Conservation (phyloP, 1,284 basidiomycete genomes). For the Ustilago shanxiensis region DNA sequence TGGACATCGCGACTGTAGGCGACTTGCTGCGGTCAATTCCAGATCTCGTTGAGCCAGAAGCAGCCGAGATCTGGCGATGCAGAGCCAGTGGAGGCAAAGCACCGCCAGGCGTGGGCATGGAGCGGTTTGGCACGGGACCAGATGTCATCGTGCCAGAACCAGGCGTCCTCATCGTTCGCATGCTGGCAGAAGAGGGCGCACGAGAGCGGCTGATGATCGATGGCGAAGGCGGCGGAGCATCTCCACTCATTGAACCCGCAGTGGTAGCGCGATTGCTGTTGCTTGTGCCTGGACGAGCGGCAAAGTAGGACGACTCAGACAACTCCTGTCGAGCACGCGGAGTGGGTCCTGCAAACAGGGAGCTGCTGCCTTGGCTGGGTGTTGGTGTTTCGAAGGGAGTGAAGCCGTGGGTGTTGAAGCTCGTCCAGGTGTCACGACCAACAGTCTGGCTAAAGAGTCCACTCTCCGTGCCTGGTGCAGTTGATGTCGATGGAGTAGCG, state of each 20-base stretch:
- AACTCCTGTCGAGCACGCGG: constrained; percentile 49
- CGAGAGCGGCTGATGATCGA: constrained; percentile 64
- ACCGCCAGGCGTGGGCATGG: constrained; percentile 39
- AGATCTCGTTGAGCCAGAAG: constrained; percentile 9
- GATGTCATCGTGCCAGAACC: constrained; percentile 21
- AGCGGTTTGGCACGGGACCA: constrained; percentile 45
- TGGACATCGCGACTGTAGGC: constrained; percentile 14
- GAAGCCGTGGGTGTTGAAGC: constrained; percentile 47
- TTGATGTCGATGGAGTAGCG: constrained; percentile 8
- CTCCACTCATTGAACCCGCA: constrained; percentile 32
- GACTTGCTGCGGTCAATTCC: constrained; percentile 34
- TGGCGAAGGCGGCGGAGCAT: constrained; percentile 63
- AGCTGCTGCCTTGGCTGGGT: constrained; percentile 25
- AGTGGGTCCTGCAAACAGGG: constrained; percentile 27
- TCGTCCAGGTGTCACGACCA: constrained; percentile 55
- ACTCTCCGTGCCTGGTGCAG: neutral
- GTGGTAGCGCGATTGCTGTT: constrained; percentile 26
- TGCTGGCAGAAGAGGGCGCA: constrained; percentile 59
- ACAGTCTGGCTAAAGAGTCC: constrained; percentile 19
- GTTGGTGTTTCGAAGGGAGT: constrained; percentile 61
- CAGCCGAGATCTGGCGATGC: constrained; percentile 33
- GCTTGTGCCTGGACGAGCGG: constrained; percentile 43
- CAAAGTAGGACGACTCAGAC: constrained; percentile 62
- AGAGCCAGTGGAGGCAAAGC: constrained; percentile 41
- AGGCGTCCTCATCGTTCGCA: constrained; percentile 47